A percentile compares a stretch with the other conserved stretches of the same genome.
These are phyloP conservation scores for Butyriboletus loyo DNA, from an alignment of 768 basidiomycete genomes.

Conservation along the genomic window DNA sequence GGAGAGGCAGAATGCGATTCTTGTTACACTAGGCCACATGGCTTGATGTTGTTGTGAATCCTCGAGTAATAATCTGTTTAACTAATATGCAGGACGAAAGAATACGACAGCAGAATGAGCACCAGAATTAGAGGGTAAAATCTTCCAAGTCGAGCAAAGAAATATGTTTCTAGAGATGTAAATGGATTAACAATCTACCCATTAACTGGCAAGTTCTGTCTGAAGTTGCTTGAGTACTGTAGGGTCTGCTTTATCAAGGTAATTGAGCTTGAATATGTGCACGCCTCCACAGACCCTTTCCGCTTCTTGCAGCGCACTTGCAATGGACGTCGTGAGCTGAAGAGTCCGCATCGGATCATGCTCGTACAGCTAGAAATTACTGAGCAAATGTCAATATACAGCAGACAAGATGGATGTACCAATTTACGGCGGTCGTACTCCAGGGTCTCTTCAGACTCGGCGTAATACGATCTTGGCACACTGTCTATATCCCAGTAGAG, in stretches of 20 bases:
- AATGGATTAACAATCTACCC: not conserved
- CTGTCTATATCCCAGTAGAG: conserved; percentile 71
- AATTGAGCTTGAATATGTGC: conserved; percentile 54
- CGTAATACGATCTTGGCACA: conserved; percentile 56
- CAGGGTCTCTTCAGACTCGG: conserved; percentile 63
- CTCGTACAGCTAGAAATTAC: conserved; percentile 54
- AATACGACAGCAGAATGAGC: not conserved
- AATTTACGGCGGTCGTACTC: conserved; percentile 75
- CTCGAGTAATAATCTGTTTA: conserved; percentile 1
- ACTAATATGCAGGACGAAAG: not conserved
- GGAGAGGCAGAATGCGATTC: conserved; percentile 44
- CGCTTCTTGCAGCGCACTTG: conserved; percentile 57
- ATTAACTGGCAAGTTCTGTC: conserved; percentile 37
- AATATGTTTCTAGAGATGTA: not conserved
- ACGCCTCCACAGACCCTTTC: conserved; percentile 59
- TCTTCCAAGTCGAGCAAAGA: not conserved
- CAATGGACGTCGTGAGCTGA: conserved; percentile 61
- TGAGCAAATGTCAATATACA: conserved; percentile 7
- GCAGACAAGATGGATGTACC: conserved; percentile 39
- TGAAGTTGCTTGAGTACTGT: conserved; percentile 71
- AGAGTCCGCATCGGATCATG: conserved; percentile 68
- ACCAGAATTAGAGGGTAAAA: conserved; percentile 3
- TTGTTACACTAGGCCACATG: conserved; percentile 25
- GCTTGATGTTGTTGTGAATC: conserved; percentile 6
- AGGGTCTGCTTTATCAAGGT: conserved; percentile 67